Evolutionary conservation across 345 rosid species (phyloP).

Genomic region (Geranium brycei): DNA sequence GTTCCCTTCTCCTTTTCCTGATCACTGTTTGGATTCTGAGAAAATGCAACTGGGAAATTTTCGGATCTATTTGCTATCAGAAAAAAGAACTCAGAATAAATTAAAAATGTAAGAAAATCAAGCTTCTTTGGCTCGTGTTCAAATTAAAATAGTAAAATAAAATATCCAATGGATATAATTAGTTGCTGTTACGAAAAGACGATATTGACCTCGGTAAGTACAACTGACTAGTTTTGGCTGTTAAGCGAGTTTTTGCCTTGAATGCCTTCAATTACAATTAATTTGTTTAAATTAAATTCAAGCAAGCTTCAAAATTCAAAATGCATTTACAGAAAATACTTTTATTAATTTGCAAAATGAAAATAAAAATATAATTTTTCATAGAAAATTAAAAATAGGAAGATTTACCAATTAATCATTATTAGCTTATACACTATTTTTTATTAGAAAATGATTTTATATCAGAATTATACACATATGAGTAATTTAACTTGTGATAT

Average conservation of each 20-base stretch:
- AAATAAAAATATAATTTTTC: too few species aligned
- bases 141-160: too few species aligned
- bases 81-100: background rate
- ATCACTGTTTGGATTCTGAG: background rate
- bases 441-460: too few species aligned
- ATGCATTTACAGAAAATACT: too few species aligned
- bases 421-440: too few species aligned
- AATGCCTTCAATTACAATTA: background rate
- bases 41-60: background rate
- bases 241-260: background rate
- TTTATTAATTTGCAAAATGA: too few species aligned
- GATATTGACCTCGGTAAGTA: background rate
- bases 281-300: background rate
- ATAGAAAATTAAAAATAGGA: too few species aligned
- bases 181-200: background rate
- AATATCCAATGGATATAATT: too few species aligned
- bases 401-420: too few species aligned
- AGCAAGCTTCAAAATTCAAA: too few species aligned
- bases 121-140: background rate
- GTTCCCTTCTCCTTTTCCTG: background rate
- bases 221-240: background rate
- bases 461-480: too few species aligned
- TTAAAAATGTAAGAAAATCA: background rate
- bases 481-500: too few species aligned
- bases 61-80: background rate